Base-by-base conservation (phyloP, 306 rosid genomes). In the Arachis hypogaea region DNA sequence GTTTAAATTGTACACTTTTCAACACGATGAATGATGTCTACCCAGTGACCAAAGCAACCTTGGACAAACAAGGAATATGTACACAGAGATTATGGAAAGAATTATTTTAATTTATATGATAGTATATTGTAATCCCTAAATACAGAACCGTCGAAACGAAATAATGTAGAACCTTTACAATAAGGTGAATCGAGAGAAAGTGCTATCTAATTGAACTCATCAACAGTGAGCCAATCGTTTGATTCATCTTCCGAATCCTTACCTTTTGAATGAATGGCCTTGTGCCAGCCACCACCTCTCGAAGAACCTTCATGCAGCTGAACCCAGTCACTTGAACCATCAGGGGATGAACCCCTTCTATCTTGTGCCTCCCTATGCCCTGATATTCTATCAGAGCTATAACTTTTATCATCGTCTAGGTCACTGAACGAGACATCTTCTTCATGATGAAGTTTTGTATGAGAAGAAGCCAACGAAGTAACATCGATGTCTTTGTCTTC, bases 171-270 rank as follows among this genome's bases (percentile, higher is more conserved):
- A 81, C 61, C 90, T 88, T 74, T 76, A 88, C 88, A 85, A 79
- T 85, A 83, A 72, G 64, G 76, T 51, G 73, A 65, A 52, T 72
- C 76, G 14, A 55, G 41, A 63, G 69, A 36, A 59, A 78, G 58
- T 44, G 63, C 46, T 64, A 54, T 56, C 77, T 91, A 86, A 66
- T 83, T 87, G 82, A 70, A 85, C 22, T 82, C 90, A 74, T 93
- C 97, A 76, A 93, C 87, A 41, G 75, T 65, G 61, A 85, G 91
- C 98, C 99, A 94, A 75, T 88, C 99, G 83, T 63, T 93, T 54
- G 96, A 91, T 72, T 88, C 98, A 14, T 90, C 95, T 88, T 85
- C 96, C 8, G 91, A 88, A 62, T 94, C 91, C 85, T 75, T 91
- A 69, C 86, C 90, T 67, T 72, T 86, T 16, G 78, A 71, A 75